Base-by-base conservation (phyloP, 129 eudicot species). In the Scalesia atractyloides region DNA sequence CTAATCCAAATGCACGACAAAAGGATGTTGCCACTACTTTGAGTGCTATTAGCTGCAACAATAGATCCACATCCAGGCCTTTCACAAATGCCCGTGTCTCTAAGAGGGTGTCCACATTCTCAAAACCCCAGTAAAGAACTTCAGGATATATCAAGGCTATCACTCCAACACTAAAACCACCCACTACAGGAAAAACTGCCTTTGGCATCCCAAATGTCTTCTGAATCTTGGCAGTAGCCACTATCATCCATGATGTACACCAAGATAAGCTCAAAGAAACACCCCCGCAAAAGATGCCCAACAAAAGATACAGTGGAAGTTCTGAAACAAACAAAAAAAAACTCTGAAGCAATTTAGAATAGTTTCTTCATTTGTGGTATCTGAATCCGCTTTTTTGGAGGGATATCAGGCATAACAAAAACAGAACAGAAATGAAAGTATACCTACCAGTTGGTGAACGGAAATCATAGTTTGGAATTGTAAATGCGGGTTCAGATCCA, bases 91-190 rank as follows among this genome's bases (percentile, higher is more conserved):
- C 92, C 14, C 86, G 89, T 41, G 98, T 85, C 81, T 92, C 98
- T 67, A 92, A 80, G 78, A 92, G 80, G 54, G 81, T 74, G 76
- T 92, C 96, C 33, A 92, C 98, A 76, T 92, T 92, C 77, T 89
- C 83, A 70, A 92, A 92, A 59, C 98, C 98, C 98, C 98, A 87
- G 86, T 92, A 92, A 36, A 92, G 95, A 82, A 92, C 86, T 83
- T 92, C 96, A 9, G 98, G 98, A 80, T 92, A 92, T 41, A 87
- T 81, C 81, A 92, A 84, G 73, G 98, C 96, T 69, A 87, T 82
- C 41, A 92, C 64, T 69, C 98, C 98, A 76, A 87, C 91, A 44
- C 85, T 43, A 61, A 92, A 81, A 44, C 98, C 98, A 72, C 98
- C 98, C 54, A 89, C 39, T 41, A 89, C 69, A 39, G 98, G 96